Evolutionary conservation across 768 basidiomycete species (phyloP), one percentile per base, ranked within the genome.

Genomic region (Mrakia frigida): DNA sequence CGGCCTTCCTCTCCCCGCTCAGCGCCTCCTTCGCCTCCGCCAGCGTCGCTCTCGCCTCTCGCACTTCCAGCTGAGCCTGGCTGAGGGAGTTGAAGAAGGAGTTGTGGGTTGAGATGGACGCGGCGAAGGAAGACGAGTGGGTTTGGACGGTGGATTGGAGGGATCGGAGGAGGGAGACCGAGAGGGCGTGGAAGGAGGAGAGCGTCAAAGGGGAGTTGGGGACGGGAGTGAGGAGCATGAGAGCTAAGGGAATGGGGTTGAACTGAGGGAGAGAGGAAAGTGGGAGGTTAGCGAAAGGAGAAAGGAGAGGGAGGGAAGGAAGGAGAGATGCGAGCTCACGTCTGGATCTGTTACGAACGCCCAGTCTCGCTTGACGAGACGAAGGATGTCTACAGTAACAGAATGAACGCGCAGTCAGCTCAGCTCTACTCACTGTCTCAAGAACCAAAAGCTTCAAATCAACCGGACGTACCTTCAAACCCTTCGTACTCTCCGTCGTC

Each of bases 81-180:
- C 86, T 85, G 6, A 99, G 87, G 75, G 92, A 90, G 65, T 84
- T 87, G 56, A 94, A 80, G 18, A 98, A 86, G 3, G 89, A 87
- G 2, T 92, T 88, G 82, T 98, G 97, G 79, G 93, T 93, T 0
- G 95, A 93, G 33, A 98, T 85, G 0, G 94, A 90, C n/a, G 93
- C 90, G 60, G 93, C 94, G 82, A 98, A 98, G 3, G 94, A 90
- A 83, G 96, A 90, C 82, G 95, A 97, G 81, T 98, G 91, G 80
- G 90, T 92, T 92, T 83, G 81, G 7, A 84, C 83, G 35, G 83
- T 81, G 21, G 80, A 67, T 73, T 83, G 82, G 0, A 84, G 80
- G 3, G 83, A 81, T 0, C 75, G 65, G 0, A 82, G 81, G n/a
- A 84, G 80, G 6, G 79, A 53, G 46, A 79, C 79, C 71, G 82